A percentile compares a stretch with the other conserved stretches of the same genome.
Conservation (phyloP, 1,139 yeast genomes). For the Blastobotrys malaysiensis region DNA sequence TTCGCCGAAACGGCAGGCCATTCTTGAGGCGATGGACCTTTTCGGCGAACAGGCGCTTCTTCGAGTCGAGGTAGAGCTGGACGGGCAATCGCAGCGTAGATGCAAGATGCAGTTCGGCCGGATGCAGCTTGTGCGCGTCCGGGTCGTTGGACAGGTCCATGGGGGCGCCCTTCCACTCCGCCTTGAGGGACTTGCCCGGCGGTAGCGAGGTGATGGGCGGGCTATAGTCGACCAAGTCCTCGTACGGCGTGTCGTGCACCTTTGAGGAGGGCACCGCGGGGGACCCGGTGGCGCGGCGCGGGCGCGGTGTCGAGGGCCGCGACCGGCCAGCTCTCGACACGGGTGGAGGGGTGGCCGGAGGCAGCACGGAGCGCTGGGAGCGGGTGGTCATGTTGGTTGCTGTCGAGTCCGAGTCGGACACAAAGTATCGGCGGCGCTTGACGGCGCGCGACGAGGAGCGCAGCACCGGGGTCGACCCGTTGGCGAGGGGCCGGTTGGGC, state of each 20-base stretch:
- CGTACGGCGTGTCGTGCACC: conserved; percentile 36
- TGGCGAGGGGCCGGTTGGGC: conserved; percentile 6
- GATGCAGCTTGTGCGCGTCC: conserved; percentile 64
- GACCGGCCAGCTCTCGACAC: conserved; percentile 1
- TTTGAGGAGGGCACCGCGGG: conserved; percentile 21
- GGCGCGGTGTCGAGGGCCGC: conserved; percentile 15
- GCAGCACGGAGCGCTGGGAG: conserved; percentile 7
- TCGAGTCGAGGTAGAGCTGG: conserved; percentile 83
- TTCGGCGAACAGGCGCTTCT: conserved; percentile 82
- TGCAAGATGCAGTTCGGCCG: conserved; percentile 86
- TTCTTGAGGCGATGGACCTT: conserved; percentile 71
- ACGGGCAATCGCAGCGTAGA: conserved; percentile 85
- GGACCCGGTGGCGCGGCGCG: conserved; percentile 13
- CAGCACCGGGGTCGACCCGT: not conserved
- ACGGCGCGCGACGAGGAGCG: not conserved
- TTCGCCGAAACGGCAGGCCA: conserved; percentile 85
- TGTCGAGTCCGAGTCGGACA: conserved; percentile 12
- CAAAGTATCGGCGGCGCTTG: conserved; percentile 8
- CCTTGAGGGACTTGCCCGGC: conserved; percentile 65
- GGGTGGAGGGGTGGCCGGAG: not conserved
- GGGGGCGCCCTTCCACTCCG: conserved; percentile 98
- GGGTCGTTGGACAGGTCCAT: conserved; percentile 86
- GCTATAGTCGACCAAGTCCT: conserved; percentile 60
- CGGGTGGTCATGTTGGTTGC: conserved; percentile 11
- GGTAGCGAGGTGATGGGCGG: conserved; percentile 66